A percentile compares a stretch with the other conserved stretches of the same genome.
phyloP scores from a whole-genome alignment of 441 rosid species.

The Dalechampia spathulata region DNA sequence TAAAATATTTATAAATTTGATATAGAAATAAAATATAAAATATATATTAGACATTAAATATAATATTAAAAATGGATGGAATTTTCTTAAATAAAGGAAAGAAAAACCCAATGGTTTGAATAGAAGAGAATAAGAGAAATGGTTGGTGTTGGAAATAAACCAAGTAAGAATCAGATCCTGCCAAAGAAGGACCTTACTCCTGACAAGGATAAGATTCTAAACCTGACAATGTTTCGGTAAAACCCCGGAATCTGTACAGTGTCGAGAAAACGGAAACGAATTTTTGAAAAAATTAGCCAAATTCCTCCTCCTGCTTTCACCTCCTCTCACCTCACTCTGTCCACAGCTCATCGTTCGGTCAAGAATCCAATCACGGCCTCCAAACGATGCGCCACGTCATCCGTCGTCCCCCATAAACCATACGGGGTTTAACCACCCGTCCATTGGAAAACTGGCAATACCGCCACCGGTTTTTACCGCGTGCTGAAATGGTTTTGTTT shows the following conservation, averaged over 20 bases:
- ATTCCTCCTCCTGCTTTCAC: too few relatives aligned
- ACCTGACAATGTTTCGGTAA: background rate
- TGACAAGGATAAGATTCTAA: background rate
- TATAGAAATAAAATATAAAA: too few relatives aligned
- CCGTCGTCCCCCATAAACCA: background rate
- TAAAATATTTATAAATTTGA: too few relatives aligned
- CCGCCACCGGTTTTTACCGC: background rate
- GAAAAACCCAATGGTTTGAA: too few relatives aligned
- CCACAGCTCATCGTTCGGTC: slow-evolving; percentile 25
- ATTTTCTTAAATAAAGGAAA: too few relatives aligned
- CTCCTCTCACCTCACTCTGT: background rate
- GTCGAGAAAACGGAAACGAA: too few relatives aligned
- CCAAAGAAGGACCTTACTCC: too few relatives aligned
- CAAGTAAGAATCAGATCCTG: background rate
- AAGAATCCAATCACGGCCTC: background rate
- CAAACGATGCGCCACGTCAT: slow-evolving; percentile 20
- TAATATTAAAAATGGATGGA: too few relatives aligned
- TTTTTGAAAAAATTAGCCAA: too few relatives aligned
- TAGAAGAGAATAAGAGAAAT: too few relatives aligned
- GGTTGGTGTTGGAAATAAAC: background rate
- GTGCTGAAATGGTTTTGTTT: too few relatives aligned
- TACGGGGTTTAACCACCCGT: slow-evolving; percentile 23
- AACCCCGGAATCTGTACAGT: background rate
- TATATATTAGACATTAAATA: too few relatives aligned
- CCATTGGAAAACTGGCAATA: background rate